These are phyloP conservation scores for Phaeotremella skinneri DNA, from an alignment of 768 basidiomycete species.

Conservation along the genomic window DNA sequence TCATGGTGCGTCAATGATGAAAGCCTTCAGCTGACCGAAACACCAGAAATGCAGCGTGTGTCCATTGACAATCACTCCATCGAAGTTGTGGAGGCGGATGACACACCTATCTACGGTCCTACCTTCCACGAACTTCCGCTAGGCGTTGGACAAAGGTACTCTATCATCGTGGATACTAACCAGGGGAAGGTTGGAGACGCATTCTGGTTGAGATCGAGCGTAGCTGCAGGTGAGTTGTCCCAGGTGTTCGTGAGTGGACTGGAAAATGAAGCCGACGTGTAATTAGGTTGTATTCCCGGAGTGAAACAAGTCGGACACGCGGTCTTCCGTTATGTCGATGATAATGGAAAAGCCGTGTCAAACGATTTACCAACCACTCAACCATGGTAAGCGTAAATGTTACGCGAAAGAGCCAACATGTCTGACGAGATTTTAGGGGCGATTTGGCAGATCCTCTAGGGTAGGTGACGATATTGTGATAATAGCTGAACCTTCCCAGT, in stretches of 20 bases:
- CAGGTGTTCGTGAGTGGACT: not conserved
- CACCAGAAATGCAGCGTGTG: conserved; percentile 16
- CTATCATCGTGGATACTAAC: conserved; percentile 30
- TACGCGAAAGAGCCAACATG: not conserved
- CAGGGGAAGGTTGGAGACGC: conserved; percentile 25
- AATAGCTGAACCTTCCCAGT: no score
- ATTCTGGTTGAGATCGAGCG: conserved; percentile 19
- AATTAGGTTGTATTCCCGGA: conserved; percentile 8
- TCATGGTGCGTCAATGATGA: conserved; percentile 16
- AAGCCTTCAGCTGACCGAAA: not conserved
- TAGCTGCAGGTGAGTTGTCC: conserved; percentile 12
- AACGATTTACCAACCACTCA: conserved; percentile 7
- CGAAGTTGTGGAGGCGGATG: conserved; percentile 33
- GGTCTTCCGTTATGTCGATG: conserved; percentile 27
- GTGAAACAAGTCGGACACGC: conserved; percentile 12
- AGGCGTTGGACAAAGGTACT: conserved; percentile 31
- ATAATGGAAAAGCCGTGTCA: not conserved
- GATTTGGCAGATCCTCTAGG: conserved; percentile 20
- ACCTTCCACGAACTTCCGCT: conserved; percentile 27
- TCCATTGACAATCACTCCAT: conserved; percentile 27
- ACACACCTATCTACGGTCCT: conserved; percentile 19
- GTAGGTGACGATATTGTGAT: no score
- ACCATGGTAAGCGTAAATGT: conserved; percentile 21
- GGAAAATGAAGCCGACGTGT: no score
- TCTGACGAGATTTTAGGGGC: conserved; percentile 13